A percentile compares a stretch with the other conserved stretches of the same genome.
Conservation (phyloP, 1,284 basidiomycete species). For the Heterobasidion parviporum region DNA sequence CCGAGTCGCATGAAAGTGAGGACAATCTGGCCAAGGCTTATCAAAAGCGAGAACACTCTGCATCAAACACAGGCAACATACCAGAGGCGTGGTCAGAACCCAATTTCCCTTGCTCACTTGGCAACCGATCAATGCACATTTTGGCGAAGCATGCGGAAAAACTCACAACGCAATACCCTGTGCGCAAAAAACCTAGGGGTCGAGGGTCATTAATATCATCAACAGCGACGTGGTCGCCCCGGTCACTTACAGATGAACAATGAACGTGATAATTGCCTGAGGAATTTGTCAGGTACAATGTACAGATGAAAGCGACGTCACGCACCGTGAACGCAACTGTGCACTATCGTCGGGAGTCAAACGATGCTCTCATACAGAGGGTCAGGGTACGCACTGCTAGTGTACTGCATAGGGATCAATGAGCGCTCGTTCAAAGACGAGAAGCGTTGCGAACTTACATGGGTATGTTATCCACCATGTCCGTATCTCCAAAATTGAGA, state of each 20-base stretch:
- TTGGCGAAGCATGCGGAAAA: neutral
- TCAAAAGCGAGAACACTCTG: neutral
- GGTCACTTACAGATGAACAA: conserved; percentile 29
- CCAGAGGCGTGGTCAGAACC: conserved; percentile 28
- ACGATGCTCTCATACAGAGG: neutral
- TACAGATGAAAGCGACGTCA: neutral
- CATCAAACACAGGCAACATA: conserved; percentile 8
- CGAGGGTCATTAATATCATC: too few relatives aligned
- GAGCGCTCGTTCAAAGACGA: neutral
- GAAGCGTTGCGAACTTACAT: conserved; percentile 19
- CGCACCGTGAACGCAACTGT: conserved; percentile 38
- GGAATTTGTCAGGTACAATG: neutral
- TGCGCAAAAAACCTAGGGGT: conserved; percentile 23
- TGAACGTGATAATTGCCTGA: conserved; percentile 29
- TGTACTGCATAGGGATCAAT: conserved; percentile 20
- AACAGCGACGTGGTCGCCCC: too few relatives aligned
- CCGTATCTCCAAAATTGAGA: conserved; percentile 24
- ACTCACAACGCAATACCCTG: conserved; percentile 30
- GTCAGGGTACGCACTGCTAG: conserved; percentile 28
- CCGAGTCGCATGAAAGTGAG: conserved; percentile 24
- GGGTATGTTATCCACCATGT: conserved; percentile 25
- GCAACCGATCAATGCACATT: neutral
- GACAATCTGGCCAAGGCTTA: conserved; percentile 13
- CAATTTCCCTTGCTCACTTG: conserved; percentile 32
- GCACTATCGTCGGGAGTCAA: conserved; percentile 23